Evolutionary conservation across 2,329 filamentous ascomycete genomes (phyloP), one percentile per base, ranked within the genome.

Genomic region (Hortaea werneckii): DNA sequence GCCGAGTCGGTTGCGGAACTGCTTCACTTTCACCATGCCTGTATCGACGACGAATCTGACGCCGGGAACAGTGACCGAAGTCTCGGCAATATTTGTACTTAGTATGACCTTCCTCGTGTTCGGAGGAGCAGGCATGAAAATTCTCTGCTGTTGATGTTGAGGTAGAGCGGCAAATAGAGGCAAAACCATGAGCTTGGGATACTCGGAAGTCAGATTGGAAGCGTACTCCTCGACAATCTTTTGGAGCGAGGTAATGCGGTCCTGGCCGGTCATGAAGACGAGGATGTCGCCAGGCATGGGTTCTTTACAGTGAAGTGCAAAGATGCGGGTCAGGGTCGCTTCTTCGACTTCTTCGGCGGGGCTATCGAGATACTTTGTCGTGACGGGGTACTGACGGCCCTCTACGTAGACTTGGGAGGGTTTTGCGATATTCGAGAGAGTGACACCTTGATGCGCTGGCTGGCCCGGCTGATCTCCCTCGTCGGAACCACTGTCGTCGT

Each of bases 51-150:
- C 90, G 56, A 85, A 92, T 4, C 87, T 80, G 5, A 98, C 88
- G 2, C 92, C 92, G 0, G 90, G 85, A 0, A 98, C 89, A 0
- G 92, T 98, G 48, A 98, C 85, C 1, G 92, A 96, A 0, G 92
- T 96, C 65, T 98, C 92, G n/a, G 92, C 92, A 57, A 98, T 96
- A 59, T 98, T 98, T 10, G 92, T 98, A 0, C 89, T 83, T 0
- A 98, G 71, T 0, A 98, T 88, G 9, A 96, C 76, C 61, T 96
- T 96, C 38, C 92, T 78, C 0, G 87, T 94, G n/a, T 74, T 74
- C 2, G 80, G 77, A 0, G 79, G 78, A 13, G 85, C 76, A 1
- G 85, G 84, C 45, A 82, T 73, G 63, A 98, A 96, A 7, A 94
- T 88, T 20, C 80, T 78, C 53, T 94, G 85, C 57, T 98, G 92